Conservation (phyloP, 108 stramenopile genomes). For the Seminavis robusta region DNA sequence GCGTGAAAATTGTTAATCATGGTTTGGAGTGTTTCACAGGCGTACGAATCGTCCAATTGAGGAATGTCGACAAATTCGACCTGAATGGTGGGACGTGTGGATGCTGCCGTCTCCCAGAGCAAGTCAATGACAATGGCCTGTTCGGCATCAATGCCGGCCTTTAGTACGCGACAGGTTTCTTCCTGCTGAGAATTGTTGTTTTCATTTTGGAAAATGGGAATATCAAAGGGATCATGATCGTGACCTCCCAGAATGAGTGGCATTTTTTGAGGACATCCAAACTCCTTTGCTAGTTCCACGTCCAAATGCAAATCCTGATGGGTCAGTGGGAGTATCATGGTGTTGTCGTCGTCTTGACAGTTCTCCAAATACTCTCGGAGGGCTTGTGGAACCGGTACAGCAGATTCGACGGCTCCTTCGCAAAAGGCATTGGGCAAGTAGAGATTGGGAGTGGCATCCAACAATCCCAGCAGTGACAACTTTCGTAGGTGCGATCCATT, state of each 20-base stretch:
- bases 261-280: constrained; percentile 17
- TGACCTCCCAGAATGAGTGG: constrained; percentile 46
- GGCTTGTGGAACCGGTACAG: too few relatives aligned
- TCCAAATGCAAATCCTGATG: constrained; percentile 58
- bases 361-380: too few relatives aligned
- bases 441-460: constrained; percentile 59
- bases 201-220: background rate
- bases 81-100: too few relatives aligned
- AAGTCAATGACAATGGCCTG: constrained; percentile 32
- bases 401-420: constrained; percentile 36
- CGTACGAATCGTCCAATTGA: too few relatives aligned
- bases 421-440: constrained; percentile 57
- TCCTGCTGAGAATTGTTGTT: too few relatives aligned
- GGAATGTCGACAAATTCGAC: too few relatives aligned
- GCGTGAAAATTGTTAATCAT: too few relatives aligned
- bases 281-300: constrained; percentile 17
- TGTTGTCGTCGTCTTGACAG: too few relatives aligned
- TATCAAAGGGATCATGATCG: constrained; percentile 37
- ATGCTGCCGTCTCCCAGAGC: too few relatives aligned
- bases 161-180: constrained; percentile 22
- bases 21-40: too few relatives aligned
- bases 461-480: constrained; percentile 55
- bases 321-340: constrained; percentile 61
- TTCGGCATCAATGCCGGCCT: constrained; percentile 34
- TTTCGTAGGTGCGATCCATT: too few relatives aligned